Conservation (phyloP, 2,329 filamentous ascomycete genomes). For the Fusarium phyllophilum region DNA sequence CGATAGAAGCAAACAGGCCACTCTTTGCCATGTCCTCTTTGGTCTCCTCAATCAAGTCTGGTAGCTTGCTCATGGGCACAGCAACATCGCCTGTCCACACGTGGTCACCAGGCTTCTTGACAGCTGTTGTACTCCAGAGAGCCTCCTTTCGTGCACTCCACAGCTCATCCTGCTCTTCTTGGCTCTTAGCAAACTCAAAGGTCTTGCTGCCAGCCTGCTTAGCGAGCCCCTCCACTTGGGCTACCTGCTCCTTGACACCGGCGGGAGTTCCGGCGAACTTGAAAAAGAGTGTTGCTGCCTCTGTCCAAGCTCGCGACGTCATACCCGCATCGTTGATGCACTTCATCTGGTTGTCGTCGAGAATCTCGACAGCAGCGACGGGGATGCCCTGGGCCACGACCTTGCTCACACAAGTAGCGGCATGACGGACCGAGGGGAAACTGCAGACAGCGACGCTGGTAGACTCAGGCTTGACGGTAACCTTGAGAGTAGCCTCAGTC, state of each 20-base stretch:
- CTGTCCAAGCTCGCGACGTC: conserved; percentile 74
- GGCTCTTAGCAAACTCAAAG: conserved; percentile 80
- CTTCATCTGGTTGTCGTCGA: conserved; percentile 91
- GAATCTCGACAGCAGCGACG: conserved; percentile 90
- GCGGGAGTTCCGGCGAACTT: conserved; percentile 79
- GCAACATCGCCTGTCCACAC: conserved; percentile 91
- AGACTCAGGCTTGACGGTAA: conserved; percentile 82
- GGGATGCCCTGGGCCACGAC: conserved; percentile 85
- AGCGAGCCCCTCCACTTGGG: conserved; percentile 72
- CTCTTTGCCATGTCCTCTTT: conserved; percentile 56
- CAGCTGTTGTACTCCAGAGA: conserved; percentile 81
- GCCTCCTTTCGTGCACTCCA: conserved; percentile 89
- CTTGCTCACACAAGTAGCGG: conserved; percentile 80
- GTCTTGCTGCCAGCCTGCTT: conserved; percentile 69
- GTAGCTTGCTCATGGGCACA: conserved; percentile 78
- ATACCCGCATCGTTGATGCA: conserved; percentile 73
- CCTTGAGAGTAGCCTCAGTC: conserved; percentile 88
- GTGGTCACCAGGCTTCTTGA: conserved; percentile 71
- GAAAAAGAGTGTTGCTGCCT: conserved; percentile 83
- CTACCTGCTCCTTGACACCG: conserved; percentile 82
- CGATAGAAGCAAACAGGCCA: conserved; percentile 61
- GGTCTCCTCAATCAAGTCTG: conserved; percentile 81
- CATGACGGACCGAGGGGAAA: conserved; percentile 69
- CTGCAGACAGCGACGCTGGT: conserved; percentile 81
- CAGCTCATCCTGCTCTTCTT: conserved; percentile 77